Base-by-base conservation (phyloP, 495 filamentous ascomycete species). In the Parmelia sp. region DNA sequence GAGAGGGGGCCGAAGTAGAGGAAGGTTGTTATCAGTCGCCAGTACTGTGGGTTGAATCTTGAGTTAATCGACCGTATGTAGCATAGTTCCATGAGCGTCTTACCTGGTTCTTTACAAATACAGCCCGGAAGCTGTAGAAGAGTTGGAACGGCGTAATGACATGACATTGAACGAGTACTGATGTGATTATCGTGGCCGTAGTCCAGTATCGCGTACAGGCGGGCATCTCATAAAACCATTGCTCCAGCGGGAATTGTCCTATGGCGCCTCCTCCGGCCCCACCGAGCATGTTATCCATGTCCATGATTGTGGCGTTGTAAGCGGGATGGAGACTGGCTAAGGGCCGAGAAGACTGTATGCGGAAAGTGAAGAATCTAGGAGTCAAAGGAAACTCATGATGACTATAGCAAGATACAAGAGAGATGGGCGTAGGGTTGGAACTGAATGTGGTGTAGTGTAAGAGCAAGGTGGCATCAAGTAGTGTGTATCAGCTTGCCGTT, bases 171-270 rank as follows among this genome's bases (percentile, higher is more conserved):
- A 97, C 91, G 60, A 97, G 80, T 6, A 91, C 86, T 69, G 90
- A 92, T n/a, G 87, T 93, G 56, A 88, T 79, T 21, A 97, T 87
- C 0, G 91, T 95, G 45, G 92, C 92, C 8, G 89, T 92, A 19
- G 95, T 98, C 94, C 94, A 98, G 84, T 88, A 93, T 57, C 94
- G 79, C 33, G 95, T 97, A 71, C 92, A 94, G 29, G 92, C 86
- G 3, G 95, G 94, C 88, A 97, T 96, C 76, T 97, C 93, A 76
- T 88, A 96, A 77, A 96, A 96, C 93, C 94, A 97, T 71, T 92
- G 88, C 76, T 96, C 92, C 11, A 97, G 82, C 31, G 91, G 93
- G 69, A 94, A 90, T 65, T 88, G 86, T 64, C 82, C 84, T 56
- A 80, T 75, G 57, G 80, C 73, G 73, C 78, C 88, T 76, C 76